A percentile compares a stretch with the other conserved stretches of the same genome.
Evolutionary conservation across 202 grass and related monocot genomes (phyloP).

Genomic region (Carex arenaria): DNA sequence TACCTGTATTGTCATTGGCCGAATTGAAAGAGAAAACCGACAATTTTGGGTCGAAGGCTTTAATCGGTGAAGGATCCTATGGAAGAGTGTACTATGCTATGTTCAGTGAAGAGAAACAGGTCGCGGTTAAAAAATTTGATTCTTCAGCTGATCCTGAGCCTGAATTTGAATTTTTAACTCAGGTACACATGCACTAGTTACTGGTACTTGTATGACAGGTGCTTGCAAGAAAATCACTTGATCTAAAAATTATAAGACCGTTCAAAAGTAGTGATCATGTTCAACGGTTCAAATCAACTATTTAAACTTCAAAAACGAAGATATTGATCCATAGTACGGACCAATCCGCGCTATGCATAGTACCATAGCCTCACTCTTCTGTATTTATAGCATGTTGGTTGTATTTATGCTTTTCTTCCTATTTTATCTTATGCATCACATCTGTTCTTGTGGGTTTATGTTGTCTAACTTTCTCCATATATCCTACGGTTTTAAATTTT

Average conservation of each 20-base stretch:
- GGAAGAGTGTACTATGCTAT: conserved; percentile 81
- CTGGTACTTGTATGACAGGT: conserved; percentile 7
- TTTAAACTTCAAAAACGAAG: no score
- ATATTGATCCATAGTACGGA: no score
- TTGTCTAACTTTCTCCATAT: neutral
- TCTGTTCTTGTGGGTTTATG: neutral
- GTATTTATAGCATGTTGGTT: no score
- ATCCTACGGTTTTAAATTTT: neutral
- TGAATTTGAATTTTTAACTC: conserved; percentile 70
- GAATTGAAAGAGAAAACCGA: conserved; percentile 76
- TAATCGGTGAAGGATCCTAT: conserved; percentile 85
- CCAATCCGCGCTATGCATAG: no score
- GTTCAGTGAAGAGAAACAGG: conserved; percentile 55
- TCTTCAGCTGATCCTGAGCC: conserved; percentile 54
- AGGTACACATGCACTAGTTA: conserved; percentile 35
- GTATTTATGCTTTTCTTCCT: neutral
- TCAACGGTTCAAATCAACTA: no score
- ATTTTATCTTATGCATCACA: neutral
- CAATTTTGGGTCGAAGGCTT: conserved; percentile 91
- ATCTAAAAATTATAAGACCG: no score
- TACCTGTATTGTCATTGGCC: conserved; percentile 57
- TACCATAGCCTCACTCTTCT: no score
- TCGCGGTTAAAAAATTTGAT: conserved; percentile 87
- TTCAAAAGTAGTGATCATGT: no score
- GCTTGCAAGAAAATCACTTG: no score